Conservation (phyloP, 305 asterid species). For the Fraxinus xanthoxyloides region DNA sequence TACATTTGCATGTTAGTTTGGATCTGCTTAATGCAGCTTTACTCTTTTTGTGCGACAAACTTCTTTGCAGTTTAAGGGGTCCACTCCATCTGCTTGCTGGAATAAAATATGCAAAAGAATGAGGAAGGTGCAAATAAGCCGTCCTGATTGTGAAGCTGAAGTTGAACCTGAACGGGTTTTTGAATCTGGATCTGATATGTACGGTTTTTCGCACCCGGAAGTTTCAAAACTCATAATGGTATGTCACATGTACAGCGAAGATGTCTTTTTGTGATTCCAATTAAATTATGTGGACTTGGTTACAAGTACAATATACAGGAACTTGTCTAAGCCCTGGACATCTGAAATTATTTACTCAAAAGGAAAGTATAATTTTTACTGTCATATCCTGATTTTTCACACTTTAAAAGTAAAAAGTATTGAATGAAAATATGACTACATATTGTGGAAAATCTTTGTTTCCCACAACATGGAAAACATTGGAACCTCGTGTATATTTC, state of each 20-base stretch:
- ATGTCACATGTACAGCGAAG: conserved; percentile 21
- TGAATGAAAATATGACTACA: neutral
- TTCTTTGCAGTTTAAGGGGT: conserved; percentile 67
- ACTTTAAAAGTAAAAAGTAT: neutral
- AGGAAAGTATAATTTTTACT: neutral
- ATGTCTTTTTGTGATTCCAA: conserved; percentile 12
- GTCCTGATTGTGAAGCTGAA: conserved; percentile 39
- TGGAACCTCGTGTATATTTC: neutral
- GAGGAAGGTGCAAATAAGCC: conserved; percentile 50
- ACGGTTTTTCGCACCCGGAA: conserved; percentile 82
- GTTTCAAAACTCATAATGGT: conserved; percentile 78
- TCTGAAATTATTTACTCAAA: neutral
- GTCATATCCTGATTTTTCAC: neutral
- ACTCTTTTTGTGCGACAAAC: conserved; percentile 19
- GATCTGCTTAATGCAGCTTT: conserved; percentile 9
- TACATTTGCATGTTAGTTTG: conserved; percentile 3
- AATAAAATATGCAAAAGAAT: conserved; percentile 70
- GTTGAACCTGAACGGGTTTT: conserved; percentile 45
- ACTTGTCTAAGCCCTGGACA: neutral
- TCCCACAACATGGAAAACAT: neutral
- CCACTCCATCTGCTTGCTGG: conserved; percentile 91
- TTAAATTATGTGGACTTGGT: conserved; percentile 7
- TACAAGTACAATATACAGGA: neutral
- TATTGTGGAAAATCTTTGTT: neutral
- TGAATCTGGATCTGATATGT: conserved; percentile 75